Evolutionary conservation across 2,329 filamentous ascomycete species (phyloP).

Genomic region (Moelleriella libera): DNA sequence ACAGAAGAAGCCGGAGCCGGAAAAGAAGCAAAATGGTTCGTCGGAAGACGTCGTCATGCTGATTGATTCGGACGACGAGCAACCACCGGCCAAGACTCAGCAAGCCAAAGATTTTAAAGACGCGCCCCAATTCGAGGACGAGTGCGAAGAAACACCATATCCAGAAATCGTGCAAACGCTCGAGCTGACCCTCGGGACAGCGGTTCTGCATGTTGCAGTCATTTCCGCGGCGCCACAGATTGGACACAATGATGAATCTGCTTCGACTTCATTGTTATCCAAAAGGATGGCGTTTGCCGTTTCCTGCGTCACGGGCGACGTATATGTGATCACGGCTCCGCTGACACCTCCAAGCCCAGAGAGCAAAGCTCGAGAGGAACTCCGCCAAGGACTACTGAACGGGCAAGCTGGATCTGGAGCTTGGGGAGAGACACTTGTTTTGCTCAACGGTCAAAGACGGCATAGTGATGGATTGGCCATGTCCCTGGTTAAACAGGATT

Average conservation of each 20-base stretch:
- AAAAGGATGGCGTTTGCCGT: conserved; percentile 47
- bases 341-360: conserved; percentile 46
- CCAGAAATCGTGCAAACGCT: conserved; percentile 44
- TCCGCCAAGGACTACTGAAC: conserved; percentile 34
- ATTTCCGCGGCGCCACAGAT: conserved; percentile 35
- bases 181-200: conserved; percentile 43
- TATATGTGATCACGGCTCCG: conserved; percentile 44
- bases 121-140: conserved; percentile 44
- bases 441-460: conserved; percentile 38
- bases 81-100: conserved; percentile 20
- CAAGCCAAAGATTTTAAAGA: conserved; percentile 27
- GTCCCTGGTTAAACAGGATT: conserved; percentile 29
- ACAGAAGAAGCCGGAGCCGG: conserved; percentile 16
- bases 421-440: conserved; percentile 47
- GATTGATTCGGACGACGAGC: conserved; percentile 49
- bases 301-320: conserved; percentile 41
- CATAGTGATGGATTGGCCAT: conserved; percentile 42
- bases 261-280: conserved; percentile 32
- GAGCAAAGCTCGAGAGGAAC: conserved; percentile 41
- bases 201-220: conserved; percentile 40
- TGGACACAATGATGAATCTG: conserved; percentile 31
- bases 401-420: conserved; percentile 42
- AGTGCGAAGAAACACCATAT: conserved; percentile 32
- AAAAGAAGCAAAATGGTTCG: conserved; percentile 36
- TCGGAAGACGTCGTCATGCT: conserved; percentile 43